These are phyloP conservation scores for Hymenoscyphus occultus DNA, from an alignment of 2,329 filamentous ascomycete genomes.

Conservation along the genomic window DNA sequence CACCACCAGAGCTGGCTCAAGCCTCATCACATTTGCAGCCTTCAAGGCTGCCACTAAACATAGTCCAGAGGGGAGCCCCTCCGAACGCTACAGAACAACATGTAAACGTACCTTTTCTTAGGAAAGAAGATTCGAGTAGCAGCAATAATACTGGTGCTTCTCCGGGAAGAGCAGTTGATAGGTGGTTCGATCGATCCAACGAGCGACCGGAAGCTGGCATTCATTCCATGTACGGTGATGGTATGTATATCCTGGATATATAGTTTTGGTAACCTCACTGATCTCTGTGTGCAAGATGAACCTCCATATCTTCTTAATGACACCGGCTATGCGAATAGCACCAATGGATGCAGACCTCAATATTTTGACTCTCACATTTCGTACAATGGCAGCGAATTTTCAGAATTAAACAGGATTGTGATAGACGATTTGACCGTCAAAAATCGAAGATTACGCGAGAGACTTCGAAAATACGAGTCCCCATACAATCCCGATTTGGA, in stretches of 20 bases:
- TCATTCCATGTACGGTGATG: slow-evolving; percentile 22
- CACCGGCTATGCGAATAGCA: background rate
- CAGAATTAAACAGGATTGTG: slow-evolving; percentile 74
- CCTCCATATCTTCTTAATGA: slow-evolving; percentile 29
- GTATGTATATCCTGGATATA: slow-evolving; percentile 20
- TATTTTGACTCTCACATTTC: background rate
- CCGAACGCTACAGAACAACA: background rate
- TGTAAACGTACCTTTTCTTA: background rate
- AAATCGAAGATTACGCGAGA: slow-evolving; percentile 74
- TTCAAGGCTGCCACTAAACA: background rate
- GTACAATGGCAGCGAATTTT: slow-evolving; percentile 33
- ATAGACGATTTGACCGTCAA: slow-evolving; percentile 86
- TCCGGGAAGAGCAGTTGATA: slow-evolving; percentile 17
- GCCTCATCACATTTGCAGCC: background rate
- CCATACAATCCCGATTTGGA: slow-evolving; percentile 63
- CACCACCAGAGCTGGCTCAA: background rate
- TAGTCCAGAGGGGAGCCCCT: background rate
- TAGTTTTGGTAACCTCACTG: slow-evolving; percentile 8
- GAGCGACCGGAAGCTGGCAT: slow-evolving; percentile 20
- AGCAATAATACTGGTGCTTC: slow-evolving; percentile 21
- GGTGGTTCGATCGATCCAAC: slow-evolving; percentile 33
- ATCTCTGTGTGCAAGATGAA: slow-evolving; percentile 24
- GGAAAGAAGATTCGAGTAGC: background rate
- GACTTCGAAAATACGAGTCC: slow-evolving; percentile 68
- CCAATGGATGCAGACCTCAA: background rate